Base-by-base conservation (phyloP, 371 early-diverging fungal genomes). In the Rhizomucor miehei region DNA sequence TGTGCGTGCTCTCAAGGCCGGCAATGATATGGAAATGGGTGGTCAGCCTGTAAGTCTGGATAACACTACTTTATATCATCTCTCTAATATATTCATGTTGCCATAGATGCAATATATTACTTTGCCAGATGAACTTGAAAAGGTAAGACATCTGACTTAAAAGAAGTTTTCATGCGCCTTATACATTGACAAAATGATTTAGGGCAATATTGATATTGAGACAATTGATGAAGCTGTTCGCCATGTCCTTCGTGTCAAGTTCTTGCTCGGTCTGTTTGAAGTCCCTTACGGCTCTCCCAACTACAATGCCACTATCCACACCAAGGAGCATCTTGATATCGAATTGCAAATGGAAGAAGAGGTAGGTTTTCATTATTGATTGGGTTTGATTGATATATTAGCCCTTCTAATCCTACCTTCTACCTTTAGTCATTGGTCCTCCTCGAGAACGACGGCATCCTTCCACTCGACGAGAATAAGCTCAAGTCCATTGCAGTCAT, bases 401-500 rank as follows among this genome's bases (percentile, higher is more conserved):
- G n/a, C n/a, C n/a, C n/a, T n/a, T n/a, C n/a, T n/a, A n/a, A n/a
- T n/a, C n/a, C n/a, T n/a, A n/a, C n/a, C n/a, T n/a, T n/a, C n/a
- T n/a, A n/a, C n/a, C n/a, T n/a, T n/a, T n/a, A n/a, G 49, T 59
- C 72, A 12, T 59, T 64, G 4, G 62, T 77, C 23, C 60, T 81
- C 17, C 17, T 79, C 23, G 73, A 77, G 58, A 77, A 79, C 51
- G 67, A 61, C 38, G 63, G 54, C n/a, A 48, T 51, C 12, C 56
- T 79, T 20, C 68, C 75, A 29, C 62, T 71, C 0, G 39, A 69
- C 1, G 52, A 50, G 19, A 29, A 48, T 11, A 39, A 46, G 2
- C 51, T 50, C 21, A 44, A 49, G 9, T 61, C 60, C 12, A 52
- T 80, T 65, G 77, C 77, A 16, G 58, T 80, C 13, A 68, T 79